Conservation (phyloP, 1,284 basidiomycete genomes). For the Sporisorium scitamineum region DNA sequence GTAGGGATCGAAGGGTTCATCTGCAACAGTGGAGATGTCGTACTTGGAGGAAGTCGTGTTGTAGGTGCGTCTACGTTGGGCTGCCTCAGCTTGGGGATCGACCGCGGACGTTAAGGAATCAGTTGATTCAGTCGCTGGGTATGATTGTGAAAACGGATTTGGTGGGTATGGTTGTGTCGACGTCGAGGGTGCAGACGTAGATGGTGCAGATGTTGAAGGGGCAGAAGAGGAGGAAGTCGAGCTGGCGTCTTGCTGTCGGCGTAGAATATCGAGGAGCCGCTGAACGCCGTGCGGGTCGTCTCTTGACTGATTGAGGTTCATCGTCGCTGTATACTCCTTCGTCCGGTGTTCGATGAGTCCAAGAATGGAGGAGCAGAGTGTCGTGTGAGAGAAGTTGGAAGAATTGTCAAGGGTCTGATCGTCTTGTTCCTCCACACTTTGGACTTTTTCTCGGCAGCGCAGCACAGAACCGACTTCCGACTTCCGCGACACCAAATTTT, state of each 20-base stretch:
- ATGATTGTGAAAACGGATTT: slow-evolving; percentile 4
- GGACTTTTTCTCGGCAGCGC: background rate
- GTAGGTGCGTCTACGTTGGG: slow-evolving; percentile 22
- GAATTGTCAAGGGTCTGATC: background rate
- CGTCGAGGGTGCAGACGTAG: background rate
- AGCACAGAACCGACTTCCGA: slow-evolving; percentile 3
- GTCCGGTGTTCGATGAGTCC: no score
- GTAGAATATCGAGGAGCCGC: slow-evolving; percentile 32
- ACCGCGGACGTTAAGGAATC: background rate
- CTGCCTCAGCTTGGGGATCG: slow-evolving; percentile 12
- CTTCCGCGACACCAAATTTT: slow-evolving; percentile 7
- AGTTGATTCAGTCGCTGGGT: background rate
- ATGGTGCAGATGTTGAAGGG: background rate
- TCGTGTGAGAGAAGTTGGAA: background rate
- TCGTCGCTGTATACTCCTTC: background rate
- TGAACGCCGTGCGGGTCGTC: slow-evolving; percentile 51
- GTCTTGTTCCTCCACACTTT: slow-evolving; percentile 2
- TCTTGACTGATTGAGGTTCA: slow-evolving; percentile 24
- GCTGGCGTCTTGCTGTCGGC: slow-evolving; percentile 39
- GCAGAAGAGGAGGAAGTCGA: slow-evolving; percentile 3
- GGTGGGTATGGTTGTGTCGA: slow-evolving; percentile 7
- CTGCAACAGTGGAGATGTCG: slow-evolving; percentile 1
- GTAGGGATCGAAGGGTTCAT: slow-evolving; percentile 35
- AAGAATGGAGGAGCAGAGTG: background rate
- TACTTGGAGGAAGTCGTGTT: slow-evolving; percentile 17